Conservation (phyloP, 306 rosid species). For the Quercus gilva region DNA sequence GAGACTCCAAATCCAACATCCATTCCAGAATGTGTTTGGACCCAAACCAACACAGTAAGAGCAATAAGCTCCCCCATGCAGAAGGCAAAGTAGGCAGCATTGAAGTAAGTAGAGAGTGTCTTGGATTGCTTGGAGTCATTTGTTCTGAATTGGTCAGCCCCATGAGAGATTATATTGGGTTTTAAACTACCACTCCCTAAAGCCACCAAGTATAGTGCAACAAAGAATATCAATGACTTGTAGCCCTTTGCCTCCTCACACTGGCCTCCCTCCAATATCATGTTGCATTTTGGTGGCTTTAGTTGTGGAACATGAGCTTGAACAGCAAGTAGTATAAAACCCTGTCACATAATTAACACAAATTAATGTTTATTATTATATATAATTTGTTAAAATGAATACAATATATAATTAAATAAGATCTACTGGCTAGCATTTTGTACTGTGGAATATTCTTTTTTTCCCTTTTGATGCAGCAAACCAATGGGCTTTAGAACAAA, state of each 20-base stretch:
- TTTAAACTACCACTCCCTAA: conserved; percentile 66
- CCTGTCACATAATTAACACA: conserved; percentile 28
- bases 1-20: conserved; percentile 63
- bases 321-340: conserved; percentile 47
- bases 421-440: too few species aligned
- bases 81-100: conserved; percentile 57
- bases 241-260: conserved; percentile 48
- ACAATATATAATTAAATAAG: neutral
- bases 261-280: conserved; percentile 1
- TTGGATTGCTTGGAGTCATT: conserved; percentile 37
- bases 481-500: neutral
- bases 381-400: neutral
- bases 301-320: conserved; percentile 58
- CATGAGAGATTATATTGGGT: conserved; percentile 62
- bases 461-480: neutral
- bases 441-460: neutral
- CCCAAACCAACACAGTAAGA: conserved; percentile 59
- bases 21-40: conserved; percentile 64
- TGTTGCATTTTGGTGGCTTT: conserved; percentile 46
- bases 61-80: conserved; percentile 56
- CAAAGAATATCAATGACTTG: conserved; percentile 43
- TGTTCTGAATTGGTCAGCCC: conserved; percentile 59
- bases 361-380: too few species aligned
- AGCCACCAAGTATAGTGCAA: conserved; percentile 59
- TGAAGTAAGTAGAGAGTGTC: conserved; percentile 56